Conservation (phyloP, 345 rosid genomes). For the Eucalyptus viminalis region DNA sequence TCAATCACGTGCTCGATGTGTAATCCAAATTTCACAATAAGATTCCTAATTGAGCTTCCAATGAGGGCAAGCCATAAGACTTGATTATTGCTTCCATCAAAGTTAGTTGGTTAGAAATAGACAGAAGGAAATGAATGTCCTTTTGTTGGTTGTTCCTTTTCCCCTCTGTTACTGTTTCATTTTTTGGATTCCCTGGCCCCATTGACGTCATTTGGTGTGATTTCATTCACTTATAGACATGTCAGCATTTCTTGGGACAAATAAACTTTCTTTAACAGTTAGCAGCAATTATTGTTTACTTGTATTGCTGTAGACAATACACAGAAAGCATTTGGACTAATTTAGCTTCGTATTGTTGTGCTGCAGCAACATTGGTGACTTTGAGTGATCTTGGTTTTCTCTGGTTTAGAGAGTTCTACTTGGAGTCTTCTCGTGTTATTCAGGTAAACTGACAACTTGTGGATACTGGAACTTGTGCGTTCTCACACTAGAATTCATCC, state of each 20-base stretch:
- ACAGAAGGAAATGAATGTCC: background rate
- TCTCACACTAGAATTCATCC: background rate
- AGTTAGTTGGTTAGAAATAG: background rate
- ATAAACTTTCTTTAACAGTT: background rate
- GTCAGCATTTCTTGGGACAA: background rate
- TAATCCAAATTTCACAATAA: background rate
- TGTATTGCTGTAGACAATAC: background rate
- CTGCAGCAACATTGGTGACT: conserved; percentile 72
- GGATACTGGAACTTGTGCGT: background rate
- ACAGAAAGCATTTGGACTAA: background rate
- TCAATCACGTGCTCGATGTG: background rate
- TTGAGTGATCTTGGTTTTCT: conserved; percentile 95
- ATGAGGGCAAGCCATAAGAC: background rate
- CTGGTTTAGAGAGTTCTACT: conserved; percentile 98
- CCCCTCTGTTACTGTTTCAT: background rate
- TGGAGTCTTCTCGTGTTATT: conserved; percentile 99
- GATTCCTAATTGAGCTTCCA: background rate
- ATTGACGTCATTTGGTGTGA: background rate
- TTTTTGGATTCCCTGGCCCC: background rate
- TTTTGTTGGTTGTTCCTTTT: background rate
- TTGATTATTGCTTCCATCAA: background rate
- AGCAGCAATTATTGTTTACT: background rate
- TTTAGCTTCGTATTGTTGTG: background rate
- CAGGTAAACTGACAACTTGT: conserved; percentile 42
- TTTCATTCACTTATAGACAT: background rate